Base-by-base conservation (phyloP, 2,329 filamentous ascomycete species). In the Xylogone sp. region DNA sequence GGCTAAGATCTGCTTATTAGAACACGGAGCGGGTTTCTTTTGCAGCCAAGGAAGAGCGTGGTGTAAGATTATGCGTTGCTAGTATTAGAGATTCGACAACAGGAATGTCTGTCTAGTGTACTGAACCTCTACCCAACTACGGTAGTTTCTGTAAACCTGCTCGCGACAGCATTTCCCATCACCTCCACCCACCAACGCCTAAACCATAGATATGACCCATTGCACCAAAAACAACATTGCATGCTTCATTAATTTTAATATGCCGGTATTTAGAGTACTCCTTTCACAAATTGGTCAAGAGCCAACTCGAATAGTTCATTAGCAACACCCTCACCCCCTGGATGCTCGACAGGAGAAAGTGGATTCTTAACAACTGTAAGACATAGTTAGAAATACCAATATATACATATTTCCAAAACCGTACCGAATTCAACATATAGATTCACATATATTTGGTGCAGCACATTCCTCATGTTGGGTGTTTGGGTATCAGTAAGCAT, bases 381-480 rank as follows among this genome's bases (percentile, higher is more conserved):
- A 51, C n/a, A 44, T 53, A 22, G 53, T 48, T 18, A 31, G 21
- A 5, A 13, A 22, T 29, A 42, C 5, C 3, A 16, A 20, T 44
- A 42, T 29, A 42, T 19, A 27, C 16, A 29, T 13, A 12, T 13
- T 10, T 8, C 12, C 22, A 27, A 48, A 24, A 16, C 73, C 78
- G 53, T 70, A 90, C 88, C 87, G 64, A 94, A 99, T 74, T 99
- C 94, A 18, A 99, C 93, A 75, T 94, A 99, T 21, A 97, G 81
- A 68, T 96, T 97, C 53, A 97, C 95, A 70, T 97, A 99, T 56
- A 99, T 97, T 78, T 99, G 94, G 68, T 99, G 92, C 64, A 99
- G 73, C 20, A 96, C 93, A 62, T 95, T 90, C 43, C 92, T 83
- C 83, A 99, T 93, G 71, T 91, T 97, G 59, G 88, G 82, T 52